Base-by-base conservation (phyloP, 805 yeast genomes). In the Wickerhamomyces chaumierensis region DNA sequence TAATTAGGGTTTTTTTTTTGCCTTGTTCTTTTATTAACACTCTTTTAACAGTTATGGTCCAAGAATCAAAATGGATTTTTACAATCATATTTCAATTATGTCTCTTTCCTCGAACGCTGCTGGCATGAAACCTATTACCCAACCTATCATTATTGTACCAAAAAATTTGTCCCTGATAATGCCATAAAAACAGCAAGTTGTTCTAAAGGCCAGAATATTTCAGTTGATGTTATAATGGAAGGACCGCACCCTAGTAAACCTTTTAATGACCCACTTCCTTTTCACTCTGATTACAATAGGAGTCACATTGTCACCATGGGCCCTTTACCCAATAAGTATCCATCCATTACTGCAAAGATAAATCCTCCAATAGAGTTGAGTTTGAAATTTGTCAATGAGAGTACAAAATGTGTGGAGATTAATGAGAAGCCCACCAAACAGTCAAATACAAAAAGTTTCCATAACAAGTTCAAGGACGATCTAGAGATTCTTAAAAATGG, bases 71-170 rank as follows among this genome's bases (percentile, higher is more conserved):
- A 29, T 17, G 21, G 21, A 4, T 3, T 6, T 2, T 39, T 47
- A 18, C 39, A 43, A 20, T 19, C 12, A 1, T 45, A 47, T 25
- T 45, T 37, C 33, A 28, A 37, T 7, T 47, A 47, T 31, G 39
- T 47, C 4, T 40, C 51, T 2, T 25, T 33, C 12, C 23, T 43
- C 11, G 51, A 47, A 23, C 41, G 42, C 8, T 18, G 18, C 4
- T 47, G 51, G 51, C 48, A 47, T 20, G 42, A 42, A n/a, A 17
- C 37, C 5, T 34, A 45, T 21, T 45, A 34, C 20, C 48, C 49
- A 11, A n/a, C 31, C 7, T 47, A 47, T 27, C 37, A 28, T 9
- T 45, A 39, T 18, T 27, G 35, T 7, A 48, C 51, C 1, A 47
- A 45, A 28, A 20, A 18, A 2, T 17, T 25, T 18, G 12, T 21